These are phyloP conservation scores for Datura wrightii DNA, from an alignment of 257 asterid species.

Conservation along the genomic window DNA sequence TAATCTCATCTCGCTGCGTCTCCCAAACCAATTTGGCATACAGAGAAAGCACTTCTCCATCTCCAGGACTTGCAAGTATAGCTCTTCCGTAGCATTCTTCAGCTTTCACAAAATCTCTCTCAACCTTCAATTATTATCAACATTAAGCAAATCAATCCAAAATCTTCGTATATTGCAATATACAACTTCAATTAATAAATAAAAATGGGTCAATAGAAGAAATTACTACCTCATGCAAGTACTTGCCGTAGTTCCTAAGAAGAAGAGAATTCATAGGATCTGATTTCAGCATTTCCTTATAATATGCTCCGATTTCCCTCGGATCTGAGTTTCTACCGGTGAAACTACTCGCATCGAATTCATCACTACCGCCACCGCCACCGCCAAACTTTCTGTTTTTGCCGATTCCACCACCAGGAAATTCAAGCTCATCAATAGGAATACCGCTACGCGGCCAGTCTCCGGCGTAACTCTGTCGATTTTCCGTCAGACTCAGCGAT, in stretches of 20 bases:
- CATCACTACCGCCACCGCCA: conserved; percentile 39
- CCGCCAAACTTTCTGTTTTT: conserved; percentile 52
- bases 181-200: background rate
- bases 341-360: conserved; percentile 36
- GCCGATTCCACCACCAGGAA: conserved; percentile 59
- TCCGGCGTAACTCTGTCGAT: conserved; percentile 28
- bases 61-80: conserved; percentile 68
- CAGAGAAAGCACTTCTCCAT: conserved; percentile 67
- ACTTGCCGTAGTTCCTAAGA: conserved; percentile 71
- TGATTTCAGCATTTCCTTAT: conserved; percentile 56
- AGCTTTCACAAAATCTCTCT: conserved; percentile 63
- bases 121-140: conserved; percentile 52
- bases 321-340: conserved; percentile 38
- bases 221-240: conserved; percentile 66
- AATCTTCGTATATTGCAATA: background rate
- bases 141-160: background rate
- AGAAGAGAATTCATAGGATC: conserved; percentile 62
- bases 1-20: conserved; percentile 54
- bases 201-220: background rate
- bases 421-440: conserved; percentile 45
- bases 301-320: conserved; percentile 52
- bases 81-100: conserved; percentile 79
- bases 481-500: conserved; percentile 29
- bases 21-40: conserved; percentile 79
- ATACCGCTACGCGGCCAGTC: conserved; percentile 31